phyloP scores from a whole-genome alignment of 2,329 filamentous ascomycete species.

The Colletotrichum echinochloae region DNA sequence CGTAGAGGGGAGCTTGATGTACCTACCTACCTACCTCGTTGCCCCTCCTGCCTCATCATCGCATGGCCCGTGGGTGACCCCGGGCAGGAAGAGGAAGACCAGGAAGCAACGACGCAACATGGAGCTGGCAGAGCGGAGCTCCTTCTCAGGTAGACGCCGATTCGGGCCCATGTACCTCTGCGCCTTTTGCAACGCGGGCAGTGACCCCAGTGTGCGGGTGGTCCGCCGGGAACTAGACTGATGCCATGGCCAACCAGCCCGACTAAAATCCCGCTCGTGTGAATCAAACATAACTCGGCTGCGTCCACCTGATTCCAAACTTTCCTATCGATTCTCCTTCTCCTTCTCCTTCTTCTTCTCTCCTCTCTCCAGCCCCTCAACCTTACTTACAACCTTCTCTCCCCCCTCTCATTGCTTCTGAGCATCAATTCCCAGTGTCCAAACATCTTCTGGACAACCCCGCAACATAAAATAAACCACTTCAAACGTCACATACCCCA shows the following conservation, averaged over 20 bases:
- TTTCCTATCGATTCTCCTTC: constrained; percentile 11
- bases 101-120: not conserved
- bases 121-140: constrained; percentile 23
- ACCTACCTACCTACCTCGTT: not conserved
- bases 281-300: constrained; percentile 39
- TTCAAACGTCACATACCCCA: constrained; percentile 25
- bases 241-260: constrained; percentile 22
- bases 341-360: not conserved
- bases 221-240: constrained; percentile 9
- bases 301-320: constrained; percentile 26
- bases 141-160: constrained; percentile 12
- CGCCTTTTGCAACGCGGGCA: constrained; percentile 4
- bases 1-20: not conserved
- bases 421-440: constrained; percentile 12
- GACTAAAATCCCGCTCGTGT: constrained; percentile 40
- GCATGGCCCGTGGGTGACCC: not conserved
- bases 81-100: not conserved
- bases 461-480: constrained; percentile 21
- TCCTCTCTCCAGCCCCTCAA: constrained; percentile 5
- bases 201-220: not conserved
- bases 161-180: constrained; percentile 13
- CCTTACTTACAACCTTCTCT: not conserved
- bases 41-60: not conserved
- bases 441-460: constrained; percentile 1
- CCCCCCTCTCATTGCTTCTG: not conserved